Conservation (phyloP, 768 basidiomycete genomes). For the Basidioascus undulatus region DNA sequence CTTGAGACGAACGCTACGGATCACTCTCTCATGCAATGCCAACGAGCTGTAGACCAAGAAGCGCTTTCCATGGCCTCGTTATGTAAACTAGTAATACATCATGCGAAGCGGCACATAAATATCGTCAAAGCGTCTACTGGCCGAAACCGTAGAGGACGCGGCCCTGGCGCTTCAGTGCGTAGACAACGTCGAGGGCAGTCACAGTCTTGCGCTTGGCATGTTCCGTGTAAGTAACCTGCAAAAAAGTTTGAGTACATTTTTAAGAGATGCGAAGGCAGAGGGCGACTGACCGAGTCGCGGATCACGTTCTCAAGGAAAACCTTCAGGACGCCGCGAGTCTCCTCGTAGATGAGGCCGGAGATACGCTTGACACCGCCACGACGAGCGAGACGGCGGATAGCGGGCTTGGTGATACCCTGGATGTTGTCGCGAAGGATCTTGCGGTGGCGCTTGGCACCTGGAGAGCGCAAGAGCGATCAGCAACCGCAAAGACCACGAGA, state of each 20-base stretch:
- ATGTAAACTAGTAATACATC: too few species aligned
- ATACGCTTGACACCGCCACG: constrained; percentile 97
- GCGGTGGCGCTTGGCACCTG: constrained; percentile 76
- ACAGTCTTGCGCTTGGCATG: constrained; percentile 23
- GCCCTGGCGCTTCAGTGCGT: constrained; percentile 35
- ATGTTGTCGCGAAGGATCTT: constrained; percentile 49
- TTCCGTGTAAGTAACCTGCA: constrained; percentile 16
- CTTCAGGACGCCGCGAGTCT: constrained; percentile 85
- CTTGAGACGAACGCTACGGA: too few species aligned
- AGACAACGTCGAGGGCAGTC: constrained; percentile 37
- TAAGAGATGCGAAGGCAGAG: too few species aligned
- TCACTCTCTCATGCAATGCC: too few species aligned
- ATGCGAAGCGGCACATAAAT: too few species aligned
- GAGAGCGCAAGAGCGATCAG: too few species aligned
- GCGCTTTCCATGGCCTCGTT: too few species aligned
- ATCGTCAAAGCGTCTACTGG: constrained; percentile 18
- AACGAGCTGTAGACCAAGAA: too few species aligned
- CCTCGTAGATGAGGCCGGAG: constrained; percentile 75
- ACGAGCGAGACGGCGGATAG: constrained; percentile 76
- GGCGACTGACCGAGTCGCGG: too few species aligned
- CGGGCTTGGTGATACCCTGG: constrained; percentile 70
- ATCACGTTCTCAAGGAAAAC: constrained; percentile 84
- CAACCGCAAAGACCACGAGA: too few species aligned
- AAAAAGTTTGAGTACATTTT: too few species aligned
- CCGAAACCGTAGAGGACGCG: constrained; percentile 36